Base-by-base conservation (phyloP, 805 yeast species). In the Saturnispora quitensis region DNA sequence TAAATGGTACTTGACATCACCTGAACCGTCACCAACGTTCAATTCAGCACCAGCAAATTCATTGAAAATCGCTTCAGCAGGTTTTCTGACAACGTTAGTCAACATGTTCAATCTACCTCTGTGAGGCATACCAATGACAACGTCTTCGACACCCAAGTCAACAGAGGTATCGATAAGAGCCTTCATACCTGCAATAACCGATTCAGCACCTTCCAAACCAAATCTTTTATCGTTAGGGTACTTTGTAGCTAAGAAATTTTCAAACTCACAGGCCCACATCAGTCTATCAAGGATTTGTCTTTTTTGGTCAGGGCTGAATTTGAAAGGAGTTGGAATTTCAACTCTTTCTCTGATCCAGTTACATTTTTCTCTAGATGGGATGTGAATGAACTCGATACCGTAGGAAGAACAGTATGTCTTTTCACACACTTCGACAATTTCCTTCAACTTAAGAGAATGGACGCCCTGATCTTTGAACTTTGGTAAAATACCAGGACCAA, bases 91-190 rank as follows among this genome's bases (percentile, higher is more conserved):
- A 63, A 93, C 98, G 74, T 93, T 93, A 55, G 98, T 89, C 72
- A 93, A 80, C 84, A 93, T 90, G 72, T 93, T 93, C 64, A 93
- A 78, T 76, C 99, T 84, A 73, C 99, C 99, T 80, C 99, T 87
- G 73, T 93, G 99, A 50, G 99, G 97, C 98, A 93, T 93, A 75
- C 99, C 99, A 62, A 93, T 85, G 63, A 91, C 95, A 56, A 93
- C 83, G 68, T 91, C 98, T 72, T 90, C 97, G 50, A 91, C 84
- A 62, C 99, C 99, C 56, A 75, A 73, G 59, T 86, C 95, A 48
- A 90, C 98, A 44, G 96, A 79, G 59, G 89, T 83, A 72, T 93
- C 99, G 67, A 93, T 89, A 67, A 93, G 70, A 47, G 97, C 86
- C 76, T 93, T 93, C 77, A 93, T 84, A 75, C 98, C 99, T 45